These are phyloP conservation scores for Fragaria ananassa DNA, from an alignment of 306 rosid species.

Conservation along the genomic window DNA sequence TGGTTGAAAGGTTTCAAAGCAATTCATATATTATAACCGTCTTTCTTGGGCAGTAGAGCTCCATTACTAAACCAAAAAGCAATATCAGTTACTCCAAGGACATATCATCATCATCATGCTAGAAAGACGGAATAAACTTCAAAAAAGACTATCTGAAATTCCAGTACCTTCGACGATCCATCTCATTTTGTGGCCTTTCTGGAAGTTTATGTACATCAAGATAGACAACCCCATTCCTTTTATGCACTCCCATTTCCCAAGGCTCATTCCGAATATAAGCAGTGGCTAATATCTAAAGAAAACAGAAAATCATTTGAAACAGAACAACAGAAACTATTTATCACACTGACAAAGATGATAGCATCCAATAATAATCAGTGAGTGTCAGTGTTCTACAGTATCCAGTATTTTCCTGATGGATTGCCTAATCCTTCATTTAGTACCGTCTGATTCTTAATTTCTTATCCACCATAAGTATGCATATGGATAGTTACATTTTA, in stretches of 20 bases:
- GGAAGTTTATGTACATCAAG: slow-evolving; percentile 95
- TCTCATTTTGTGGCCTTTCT: slow-evolving; percentile 80
- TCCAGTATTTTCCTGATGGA: background rate
- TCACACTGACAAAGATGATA: background rate
- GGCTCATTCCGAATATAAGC: slow-evolving; percentile 86
- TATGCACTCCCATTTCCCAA: slow-evolving; percentile 99
- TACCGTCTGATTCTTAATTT: background rate
- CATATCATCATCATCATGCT: background rate
- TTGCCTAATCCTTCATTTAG: background rate
- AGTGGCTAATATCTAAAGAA: slow-evolving; percentile 74
- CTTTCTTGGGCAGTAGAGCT: background rate
- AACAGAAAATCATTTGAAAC: slow-evolving; percentile 10
- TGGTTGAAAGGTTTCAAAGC: slow-evolving; percentile 1
- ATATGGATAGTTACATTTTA: background rate
- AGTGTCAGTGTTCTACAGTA: background rate
- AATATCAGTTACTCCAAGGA: background rate
- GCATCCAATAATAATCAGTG: background rate
- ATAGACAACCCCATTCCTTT: slow-evolving; percentile 91
- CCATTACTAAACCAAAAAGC: background rate
- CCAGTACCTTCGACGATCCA: slow-evolving; percentile 80
- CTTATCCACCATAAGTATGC: background rate
- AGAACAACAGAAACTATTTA: background rate
- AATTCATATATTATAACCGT: background rate
- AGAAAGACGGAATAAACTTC: background rate
- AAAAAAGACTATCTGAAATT: background rate